Conservation (phyloP, 176 grass and related monocot genomes). For the Oryza punctata region DNA sequence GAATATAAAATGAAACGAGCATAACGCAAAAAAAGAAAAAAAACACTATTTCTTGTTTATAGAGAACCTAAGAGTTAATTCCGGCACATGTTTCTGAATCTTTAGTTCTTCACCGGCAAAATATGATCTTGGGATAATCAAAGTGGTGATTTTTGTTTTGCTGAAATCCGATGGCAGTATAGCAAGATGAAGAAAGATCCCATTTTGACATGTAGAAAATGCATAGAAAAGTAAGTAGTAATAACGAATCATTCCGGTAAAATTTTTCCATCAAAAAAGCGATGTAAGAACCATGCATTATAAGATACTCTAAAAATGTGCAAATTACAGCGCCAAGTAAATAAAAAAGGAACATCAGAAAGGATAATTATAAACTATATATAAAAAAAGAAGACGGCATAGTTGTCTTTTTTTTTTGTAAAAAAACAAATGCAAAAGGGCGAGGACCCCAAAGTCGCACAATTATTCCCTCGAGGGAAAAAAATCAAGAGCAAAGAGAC, state of each 20-base stretch:
- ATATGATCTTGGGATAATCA: not conserved
- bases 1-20: not conserved
- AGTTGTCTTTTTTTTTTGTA: not conserved
- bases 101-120: not conserved
- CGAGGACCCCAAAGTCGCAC: conserved; percentile 6
- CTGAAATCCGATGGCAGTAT: too few relatives aligned
- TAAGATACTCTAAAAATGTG: not conserved
- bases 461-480: conserved; percentile 30
- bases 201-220: too few relatives aligned
- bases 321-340: not conserved
- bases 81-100: not conserved
- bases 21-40: not conserved
- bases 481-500: conserved; percentile 35
- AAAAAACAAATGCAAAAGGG: not conserved
- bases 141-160: too few relatives aligned
- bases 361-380: not conserved
- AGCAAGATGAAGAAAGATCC: too few relatives aligned
- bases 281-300: too few relatives aligned
- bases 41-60: not conserved
- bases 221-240: too few relatives aligned
- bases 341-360: not conserved
- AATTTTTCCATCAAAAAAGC: too few relatives aligned
- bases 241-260: too few relatives aligned
- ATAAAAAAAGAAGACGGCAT: not conserved
- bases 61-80: not conserved